phyloP scores from a whole-genome alignment of 257 asterid genomes.

The Ilex asprella region DNA sequence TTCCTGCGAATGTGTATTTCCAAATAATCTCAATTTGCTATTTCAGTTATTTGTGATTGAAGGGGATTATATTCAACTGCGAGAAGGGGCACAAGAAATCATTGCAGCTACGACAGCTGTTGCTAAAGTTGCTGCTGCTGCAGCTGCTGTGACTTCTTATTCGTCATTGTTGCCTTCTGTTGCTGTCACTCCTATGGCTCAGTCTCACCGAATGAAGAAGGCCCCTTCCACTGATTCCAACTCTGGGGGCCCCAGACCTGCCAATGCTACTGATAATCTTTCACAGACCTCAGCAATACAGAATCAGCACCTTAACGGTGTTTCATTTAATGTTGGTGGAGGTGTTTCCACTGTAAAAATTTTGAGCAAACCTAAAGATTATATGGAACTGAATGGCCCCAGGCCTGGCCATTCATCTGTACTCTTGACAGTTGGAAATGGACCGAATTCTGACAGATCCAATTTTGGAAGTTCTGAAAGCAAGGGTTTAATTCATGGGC shows the following conservation, averaged over 20 bases:
- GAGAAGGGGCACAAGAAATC: constrained; percentile 86
- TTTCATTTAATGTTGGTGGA: constrained; percentile 26
- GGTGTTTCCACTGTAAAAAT: constrained; percentile 55
- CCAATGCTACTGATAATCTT: constrained; percentile 26
- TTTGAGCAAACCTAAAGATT: constrained; percentile 54
- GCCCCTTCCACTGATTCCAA: constrained; percentile 38
- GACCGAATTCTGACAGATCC: constrained; percentile 28
- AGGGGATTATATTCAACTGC: constrained; percentile 83
- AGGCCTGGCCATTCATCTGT: constrained; percentile 28
- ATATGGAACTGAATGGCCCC: constrained; percentile 31
- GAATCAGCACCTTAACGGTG: constrained; percentile 37
- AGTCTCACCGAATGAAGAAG: constrained; percentile 54
- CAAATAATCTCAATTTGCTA: background rate
- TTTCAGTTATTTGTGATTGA: constrained; percentile 67
- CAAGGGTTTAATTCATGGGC: constrained; percentile 41
- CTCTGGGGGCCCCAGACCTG: constrained; percentile 20
- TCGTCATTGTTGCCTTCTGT: constrained; percentile 65
- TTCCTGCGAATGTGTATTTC: too few species aligned
- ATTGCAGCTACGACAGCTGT: constrained; percentile 88
- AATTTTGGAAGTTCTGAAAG: constrained; percentile 30
- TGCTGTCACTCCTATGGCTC: constrained; percentile 93
- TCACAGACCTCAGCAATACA: constrained; percentile 27
- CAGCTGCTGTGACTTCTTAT: constrained; percentile 52
- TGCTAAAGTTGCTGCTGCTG: constrained; percentile 91
- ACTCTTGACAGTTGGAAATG: constrained; percentile 31